Evolutionary conservation across 192 early-diverging fungal species (phyloP).

Genomic region (Rhizoclosmatium globosum): DNA sequence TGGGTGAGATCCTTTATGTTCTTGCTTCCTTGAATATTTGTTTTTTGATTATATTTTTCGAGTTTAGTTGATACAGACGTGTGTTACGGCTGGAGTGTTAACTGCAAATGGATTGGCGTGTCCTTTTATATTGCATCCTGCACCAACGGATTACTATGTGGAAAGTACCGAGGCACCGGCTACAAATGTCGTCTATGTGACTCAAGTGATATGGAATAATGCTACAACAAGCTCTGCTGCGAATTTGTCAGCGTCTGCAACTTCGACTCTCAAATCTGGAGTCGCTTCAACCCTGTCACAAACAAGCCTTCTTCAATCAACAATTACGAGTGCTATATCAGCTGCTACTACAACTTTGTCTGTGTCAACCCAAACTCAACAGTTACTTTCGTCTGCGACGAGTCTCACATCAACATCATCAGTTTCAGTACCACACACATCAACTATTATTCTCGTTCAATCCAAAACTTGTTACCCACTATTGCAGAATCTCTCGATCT

Average conservation of each 20-base stretch:
- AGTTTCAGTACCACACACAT: background rate
- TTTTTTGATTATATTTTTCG: background rate
- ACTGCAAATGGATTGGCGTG: background rate
- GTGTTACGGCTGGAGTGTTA: background rate
- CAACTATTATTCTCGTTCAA: constrained; percentile 1
- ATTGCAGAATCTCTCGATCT: constrained; percentile 24
- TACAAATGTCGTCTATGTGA: background rate
- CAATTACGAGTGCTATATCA: background rate
- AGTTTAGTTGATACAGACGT: background rate
- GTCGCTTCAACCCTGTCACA: background rate
- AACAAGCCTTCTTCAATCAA: background rate
- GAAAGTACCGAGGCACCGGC: background rate
- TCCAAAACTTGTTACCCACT: constrained; percentile 21
- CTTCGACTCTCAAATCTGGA: background rate
- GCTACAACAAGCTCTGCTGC: background rate
- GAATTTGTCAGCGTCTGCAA: background rate
- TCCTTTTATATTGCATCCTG: constrained; percentile 20
- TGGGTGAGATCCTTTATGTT: constrained; percentile 5
- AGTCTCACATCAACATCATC: background rate
- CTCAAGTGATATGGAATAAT: background rate
- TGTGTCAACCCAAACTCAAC: background rate
- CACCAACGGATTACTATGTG: constrained; percentile 4
- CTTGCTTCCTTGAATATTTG: too few species aligned
- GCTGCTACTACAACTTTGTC: background rate
- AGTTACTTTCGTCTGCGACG: background rate